Conservation (phyloP, 768 basidiomycete genomes). For the Russula brevipes region DNA sequence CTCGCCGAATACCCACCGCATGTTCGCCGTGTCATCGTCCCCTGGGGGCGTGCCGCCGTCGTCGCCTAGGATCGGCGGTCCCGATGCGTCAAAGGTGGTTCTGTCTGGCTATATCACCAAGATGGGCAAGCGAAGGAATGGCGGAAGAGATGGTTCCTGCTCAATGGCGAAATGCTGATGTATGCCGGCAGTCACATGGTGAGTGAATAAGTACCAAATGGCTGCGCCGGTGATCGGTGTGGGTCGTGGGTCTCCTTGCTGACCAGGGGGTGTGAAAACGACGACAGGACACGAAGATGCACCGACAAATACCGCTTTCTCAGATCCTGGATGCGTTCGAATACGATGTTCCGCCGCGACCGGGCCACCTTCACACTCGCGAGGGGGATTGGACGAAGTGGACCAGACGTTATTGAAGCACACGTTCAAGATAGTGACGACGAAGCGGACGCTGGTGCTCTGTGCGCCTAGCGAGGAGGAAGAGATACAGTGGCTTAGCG, state of each 20-base stretch:
- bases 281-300: constrained; percentile 79
- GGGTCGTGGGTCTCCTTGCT: not conserved
- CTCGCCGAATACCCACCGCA: constrained; percentile 34
- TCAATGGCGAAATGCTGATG: constrained; percentile 81
- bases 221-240: constrained; percentile 11
- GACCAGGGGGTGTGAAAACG: constrained; percentile 1
- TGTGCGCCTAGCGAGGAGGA: constrained; percentile 97
- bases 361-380: constrained; percentile 34
- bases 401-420: constrained; percentile 37
- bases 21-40: constrained; percentile 30
- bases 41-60: constrained; percentile 38
- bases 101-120: constrained; percentile 94
- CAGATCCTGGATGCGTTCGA: constrained; percentile 92
- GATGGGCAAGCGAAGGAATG: constrained; percentile 92
- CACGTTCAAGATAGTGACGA: constrained; percentile 95
- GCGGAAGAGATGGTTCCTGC: constrained; percentile 95
- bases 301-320: constrained; percentile 77
- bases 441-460: constrained; percentile 80
- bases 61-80: constrained; percentile 36
- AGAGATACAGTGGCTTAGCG: constrained; percentile 97
- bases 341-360: constrained; percentile 56
- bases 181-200: constrained; percentile 97
- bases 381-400: constrained; percentile 42
- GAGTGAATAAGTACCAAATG: constrained; percentile 29
- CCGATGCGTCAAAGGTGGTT: constrained; percentile 73